Evolutionary conservation across 1,139 yeast species (phyloP).

Genomic region (Debaryomyces sp.): DNA sequence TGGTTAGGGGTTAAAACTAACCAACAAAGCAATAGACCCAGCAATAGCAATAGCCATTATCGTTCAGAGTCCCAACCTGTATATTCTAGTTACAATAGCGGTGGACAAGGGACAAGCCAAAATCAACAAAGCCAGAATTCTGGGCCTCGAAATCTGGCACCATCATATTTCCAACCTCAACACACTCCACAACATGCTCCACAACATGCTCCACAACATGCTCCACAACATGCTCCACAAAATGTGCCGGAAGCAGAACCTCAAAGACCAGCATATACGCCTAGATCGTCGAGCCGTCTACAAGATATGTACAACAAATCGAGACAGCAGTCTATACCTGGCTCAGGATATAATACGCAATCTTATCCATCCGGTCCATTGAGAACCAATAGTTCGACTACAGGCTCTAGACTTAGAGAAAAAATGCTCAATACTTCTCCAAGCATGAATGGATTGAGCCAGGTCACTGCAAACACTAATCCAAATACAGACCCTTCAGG

Average conservation of each 20-base stretch:
- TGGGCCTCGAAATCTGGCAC: constrained; percentile 10
- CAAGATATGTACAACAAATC: constrained; percentile 48
- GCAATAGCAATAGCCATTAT: constrained; percentile 10
- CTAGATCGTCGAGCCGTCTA: constrained; percentile 40
- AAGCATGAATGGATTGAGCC: constrained; percentile 11
- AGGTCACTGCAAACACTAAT: not conserved
- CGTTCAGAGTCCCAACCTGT: constrained; percentile 32
- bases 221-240: constrained; percentile 10
- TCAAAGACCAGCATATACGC: constrained; percentile 24
- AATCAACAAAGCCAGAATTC: constrained; percentile 15
- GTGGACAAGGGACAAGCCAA: constrained; percentile 15
- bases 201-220: constrained; percentile 11
- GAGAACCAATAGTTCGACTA: constrained; percentile 31
- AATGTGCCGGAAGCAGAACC: constrained; percentile 1
- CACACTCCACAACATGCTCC: too few relatives aligned
- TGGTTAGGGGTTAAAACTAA: constrained; percentile 42
- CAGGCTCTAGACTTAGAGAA: constrained; percentile 41
- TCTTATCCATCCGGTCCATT: constrained; percentile 23
- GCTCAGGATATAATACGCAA: constrained; percentile 33
- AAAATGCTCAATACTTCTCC: constrained; percentile 29
- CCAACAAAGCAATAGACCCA: constrained; percentile 2
- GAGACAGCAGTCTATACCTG: constrained; percentile 44
- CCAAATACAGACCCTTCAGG: constrained; percentile 9
- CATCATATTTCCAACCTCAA: constrained; percentile 8
- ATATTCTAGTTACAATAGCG: constrained; percentile 25